phyloP scores from a whole-genome alignment of 176 grass and related monocot species.

The Aegilops longissima region DNA sequence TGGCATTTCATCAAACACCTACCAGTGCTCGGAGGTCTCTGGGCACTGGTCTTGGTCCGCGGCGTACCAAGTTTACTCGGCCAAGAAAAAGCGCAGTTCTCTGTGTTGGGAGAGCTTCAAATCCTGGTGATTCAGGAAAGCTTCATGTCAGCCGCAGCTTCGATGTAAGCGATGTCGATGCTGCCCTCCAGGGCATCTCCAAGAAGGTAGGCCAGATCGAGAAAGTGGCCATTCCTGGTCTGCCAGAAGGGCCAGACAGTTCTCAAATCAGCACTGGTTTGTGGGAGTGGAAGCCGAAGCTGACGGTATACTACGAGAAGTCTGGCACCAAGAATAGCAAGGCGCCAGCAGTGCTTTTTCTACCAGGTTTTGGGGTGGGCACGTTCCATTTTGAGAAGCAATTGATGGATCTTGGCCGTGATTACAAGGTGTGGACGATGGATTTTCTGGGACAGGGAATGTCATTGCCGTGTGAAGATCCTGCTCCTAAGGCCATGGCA shows the following conservation, averaged over 20 bases:
- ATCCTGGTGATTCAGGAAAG: constrained; percentile 17
- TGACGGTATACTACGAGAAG: constrained; percentile 85
- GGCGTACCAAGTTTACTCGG: constrained; percentile 14
- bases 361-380: constrained; percentile 89
- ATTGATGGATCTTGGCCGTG: constrained; percentile 71
- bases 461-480: constrained; percentile 82
- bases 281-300: constrained; percentile 92
- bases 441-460: constrained; percentile 94
- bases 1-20: constrained; percentile 55
- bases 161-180: constrained; percentile 43
- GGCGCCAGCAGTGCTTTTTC: constrained; percentile 82
- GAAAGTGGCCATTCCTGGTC: constrained; percentile 66
- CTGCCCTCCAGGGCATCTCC: constrained; percentile 43
- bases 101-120: constrained; percentile 32
- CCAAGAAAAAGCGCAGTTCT: constrained; percentile 38
- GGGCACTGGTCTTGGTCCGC: constrained; percentile 8
- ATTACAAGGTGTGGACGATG: constrained; percentile 93
- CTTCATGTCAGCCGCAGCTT: constrained; percentile 32
- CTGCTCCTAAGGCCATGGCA: constrained; percentile 48
- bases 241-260: constrained; percentile 51
- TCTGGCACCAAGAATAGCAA: constrained; percentile 65
- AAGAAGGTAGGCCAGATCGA: constrained; percentile 28
- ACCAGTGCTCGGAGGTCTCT: constrained; percentile 39
- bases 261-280: constrained; percentile 73
- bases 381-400: constrained; percentile 96